Conservation (phyloP, 257 asterid species). For the Nemophila menziesii region DNA sequence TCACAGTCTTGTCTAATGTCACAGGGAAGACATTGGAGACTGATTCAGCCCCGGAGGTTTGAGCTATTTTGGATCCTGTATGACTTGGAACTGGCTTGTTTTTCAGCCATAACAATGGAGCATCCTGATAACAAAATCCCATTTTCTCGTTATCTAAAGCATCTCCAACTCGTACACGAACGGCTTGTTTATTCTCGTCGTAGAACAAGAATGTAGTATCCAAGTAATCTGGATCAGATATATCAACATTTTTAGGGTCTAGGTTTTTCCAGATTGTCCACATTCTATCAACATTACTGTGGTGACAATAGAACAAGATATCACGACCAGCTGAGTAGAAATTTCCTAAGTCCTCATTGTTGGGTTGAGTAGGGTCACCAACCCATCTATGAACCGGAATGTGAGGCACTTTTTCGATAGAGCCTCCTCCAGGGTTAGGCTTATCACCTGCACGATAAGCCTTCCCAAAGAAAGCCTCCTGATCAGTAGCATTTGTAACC, state of each 20-base stretch:
- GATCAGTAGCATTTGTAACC: conserved; percentile 9
- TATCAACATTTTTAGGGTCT: conserved; percentile 13
- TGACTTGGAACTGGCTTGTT: conserved; percentile 23
- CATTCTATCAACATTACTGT: conserved; percentile 54
- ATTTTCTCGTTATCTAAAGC: conserved; percentile 18
- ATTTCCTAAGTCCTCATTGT: conserved; percentile 13
- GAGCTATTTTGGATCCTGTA: conserved; percentile 7
- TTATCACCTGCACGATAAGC: background rate
- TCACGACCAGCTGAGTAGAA: conserved; percentile 23
- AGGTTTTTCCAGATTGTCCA: conserved; percentile 40
- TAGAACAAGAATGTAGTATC: conserved; percentile 41
- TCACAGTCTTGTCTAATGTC: background rate
- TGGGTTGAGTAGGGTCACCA: conserved; percentile 5
- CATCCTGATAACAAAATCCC: conserved; percentile 23
- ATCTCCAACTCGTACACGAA: conserved; percentile 30
- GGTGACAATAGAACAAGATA: conserved; percentile 41
- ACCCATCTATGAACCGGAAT: conserved; percentile 12
- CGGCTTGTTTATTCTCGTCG: conserved; percentile 36
- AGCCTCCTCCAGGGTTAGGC: conserved; percentile 15
- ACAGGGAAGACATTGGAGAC: conserved; percentile 22
- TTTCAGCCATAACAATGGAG: conserved; percentile 30
- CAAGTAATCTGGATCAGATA: conserved; percentile 34
- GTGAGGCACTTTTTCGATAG: conserved; percentile 15
- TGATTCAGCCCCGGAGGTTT: conserved; percentile 15
- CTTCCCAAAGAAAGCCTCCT: conserved; percentile 6